Percentiles rank a stretch among this genome's conserved stretches.
Conservation (phyloP, 2,329 filamentous ascomycete species). For the Microdochium paspali region DNA sequence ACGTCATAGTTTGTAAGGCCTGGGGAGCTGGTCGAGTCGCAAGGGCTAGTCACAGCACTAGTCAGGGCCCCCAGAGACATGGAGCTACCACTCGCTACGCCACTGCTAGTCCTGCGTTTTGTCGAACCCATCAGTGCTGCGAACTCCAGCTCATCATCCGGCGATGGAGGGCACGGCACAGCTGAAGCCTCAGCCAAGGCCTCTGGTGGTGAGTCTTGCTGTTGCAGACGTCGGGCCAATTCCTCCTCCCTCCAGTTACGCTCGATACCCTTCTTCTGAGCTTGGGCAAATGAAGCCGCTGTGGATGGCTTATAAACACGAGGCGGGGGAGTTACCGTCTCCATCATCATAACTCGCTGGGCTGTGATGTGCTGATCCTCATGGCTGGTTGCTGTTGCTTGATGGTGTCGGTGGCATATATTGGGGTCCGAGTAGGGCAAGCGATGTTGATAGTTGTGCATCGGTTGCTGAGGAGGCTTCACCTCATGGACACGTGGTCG, state of each 20-base stretch:
- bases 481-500: constrained; percentile 23
- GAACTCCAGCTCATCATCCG: constrained; percentile 28
- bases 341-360: constrained; percentile 30
- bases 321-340: constrained; percentile 23
- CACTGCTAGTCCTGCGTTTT: constrained; percentile 30
- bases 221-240: constrained; percentile 14
- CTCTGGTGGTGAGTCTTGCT: constrained; percentile 8
- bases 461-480: constrained; percentile 27
- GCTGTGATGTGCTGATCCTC: constrained; percentile 39
- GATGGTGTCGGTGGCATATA: constrained; percentile 25
- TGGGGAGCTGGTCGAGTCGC: constrained; percentile 40
- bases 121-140: constrained; percentile 21
- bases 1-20: constrained; percentile 25
- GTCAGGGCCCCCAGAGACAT: constrained; percentile 37
- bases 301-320: constrained; percentile 26
- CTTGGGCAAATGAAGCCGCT: constrained; percentile 27
- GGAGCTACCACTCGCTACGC: constrained; percentile 40
- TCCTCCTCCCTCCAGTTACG: constrained; percentile 23
- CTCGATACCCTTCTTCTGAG: constrained; percentile 21
- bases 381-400: constrained; percentile 18
- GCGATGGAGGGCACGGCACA: constrained; percentile 33
- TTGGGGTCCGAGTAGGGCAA: constrained; percentile 35
- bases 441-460: constrained; percentile 30
- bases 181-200: constrained; percentile 18
- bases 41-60: constrained; percentile 46